A percentile compares a stretch with the other conserved stretches of the same genome.
phyloP scores from a whole-genome alignment of 805 yeast genomes.

The Metschnikowia baotianmanensis region DNA sequence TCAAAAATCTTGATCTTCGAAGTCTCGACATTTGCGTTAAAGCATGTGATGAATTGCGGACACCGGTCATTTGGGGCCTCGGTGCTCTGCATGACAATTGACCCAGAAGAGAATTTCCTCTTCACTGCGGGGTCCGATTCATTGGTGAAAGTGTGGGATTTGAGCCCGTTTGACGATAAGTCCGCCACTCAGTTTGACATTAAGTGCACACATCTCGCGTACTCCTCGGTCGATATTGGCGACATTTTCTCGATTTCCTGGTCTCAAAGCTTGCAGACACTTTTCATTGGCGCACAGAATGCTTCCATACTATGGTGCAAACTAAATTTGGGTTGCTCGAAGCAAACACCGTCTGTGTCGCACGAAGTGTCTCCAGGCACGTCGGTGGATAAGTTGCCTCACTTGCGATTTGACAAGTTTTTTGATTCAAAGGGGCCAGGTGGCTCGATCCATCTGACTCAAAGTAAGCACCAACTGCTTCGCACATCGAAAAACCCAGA shows the following conservation, averaged over 20 bases:
- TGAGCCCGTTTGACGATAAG: conserved; percentile 32
- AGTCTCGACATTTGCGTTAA: conserved; percentile 57
- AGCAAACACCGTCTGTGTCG: not conserved
- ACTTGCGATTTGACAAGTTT: conserved; percentile 73
- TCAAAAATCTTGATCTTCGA: conserved; percentile 74
- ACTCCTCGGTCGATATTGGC: conserved; percentile 85
- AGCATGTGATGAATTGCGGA: conserved; percentile 38
- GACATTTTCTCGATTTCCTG: conserved; percentile 85
- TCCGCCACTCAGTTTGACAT: conserved; percentile 15
- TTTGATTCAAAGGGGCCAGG: conserved; percentile 91
- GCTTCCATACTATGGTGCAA: conserved; percentile 80
- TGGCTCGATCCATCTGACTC: conserved; percentile 43
- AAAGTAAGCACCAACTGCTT: conserved; percentile 25
- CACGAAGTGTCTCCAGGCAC: not conserved
- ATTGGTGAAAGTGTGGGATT: conserved; percentile 79
- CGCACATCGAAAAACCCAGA: conserved; percentile 7
- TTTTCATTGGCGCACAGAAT: conserved; percentile 89
- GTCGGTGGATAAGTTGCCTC: conserved; percentile 37
- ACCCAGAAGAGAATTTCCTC: conserved; percentile 53
- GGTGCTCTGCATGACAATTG: conserved; percentile 65
- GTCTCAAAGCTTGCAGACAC: conserved; percentile 53
- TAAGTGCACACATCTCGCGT: conserved; percentile 62
- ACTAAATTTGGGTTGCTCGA: conserved; percentile 11
- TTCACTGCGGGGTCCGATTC: conserved; percentile 92
- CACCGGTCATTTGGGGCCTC: conserved; percentile 64